phyloP scores from a whole-genome alignment of 2,329 filamentous ascomycete genomes.

The Zymoseptoria pseudotritici region DNA sequence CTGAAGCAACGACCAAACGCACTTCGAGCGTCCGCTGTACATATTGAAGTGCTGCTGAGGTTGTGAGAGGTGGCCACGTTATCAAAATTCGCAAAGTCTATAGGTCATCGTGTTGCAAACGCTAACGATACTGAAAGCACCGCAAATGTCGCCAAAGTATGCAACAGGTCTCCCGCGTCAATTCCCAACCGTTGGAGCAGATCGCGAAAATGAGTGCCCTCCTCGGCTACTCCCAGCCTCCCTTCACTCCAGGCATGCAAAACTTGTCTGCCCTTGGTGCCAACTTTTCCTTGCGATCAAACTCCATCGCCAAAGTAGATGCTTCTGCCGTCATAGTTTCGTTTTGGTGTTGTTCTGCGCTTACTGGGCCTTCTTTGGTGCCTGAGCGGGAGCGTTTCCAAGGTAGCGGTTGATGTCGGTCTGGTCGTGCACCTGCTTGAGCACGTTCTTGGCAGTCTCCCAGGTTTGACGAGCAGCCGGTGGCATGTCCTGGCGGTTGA shows the following conservation, averaged over 20 bases:
- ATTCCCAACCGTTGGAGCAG: background rate
- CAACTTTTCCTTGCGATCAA: conserved; percentile 3
- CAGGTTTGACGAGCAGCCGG: conserved; percentile 72
- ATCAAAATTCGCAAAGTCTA: background rate
- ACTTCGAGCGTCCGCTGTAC: too few relatives aligned
- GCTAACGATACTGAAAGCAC: background rate
- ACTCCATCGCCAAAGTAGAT: background rate
- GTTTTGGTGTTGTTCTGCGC: background rate
- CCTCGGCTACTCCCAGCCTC: background rate
- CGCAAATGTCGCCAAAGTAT: background rate
- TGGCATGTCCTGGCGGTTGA: conserved; percentile 80
- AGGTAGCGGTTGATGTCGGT: conserved; percentile 58
- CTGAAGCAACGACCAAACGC: too few relatives aligned
- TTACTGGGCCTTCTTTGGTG: conserved; percentile 60
- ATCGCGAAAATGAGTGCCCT: background rate
- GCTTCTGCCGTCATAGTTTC: background rate
- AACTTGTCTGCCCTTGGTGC: background rate
- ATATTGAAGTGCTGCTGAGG: too few relatives aligned
- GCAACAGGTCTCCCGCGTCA: background rate
- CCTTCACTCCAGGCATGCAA: background rate
- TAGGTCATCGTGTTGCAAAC: background rate
- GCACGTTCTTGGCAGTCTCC: conserved; percentile 66
- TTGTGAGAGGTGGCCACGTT: background rate
- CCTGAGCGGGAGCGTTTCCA: conserved; percentile 27
- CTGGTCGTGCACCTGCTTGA: conserved; percentile 66